These are phyloP conservation scores for Maudiozyma barnettii DNA, from an alignment of 805 yeast genomes.

Conservation along the genomic window DNA sequence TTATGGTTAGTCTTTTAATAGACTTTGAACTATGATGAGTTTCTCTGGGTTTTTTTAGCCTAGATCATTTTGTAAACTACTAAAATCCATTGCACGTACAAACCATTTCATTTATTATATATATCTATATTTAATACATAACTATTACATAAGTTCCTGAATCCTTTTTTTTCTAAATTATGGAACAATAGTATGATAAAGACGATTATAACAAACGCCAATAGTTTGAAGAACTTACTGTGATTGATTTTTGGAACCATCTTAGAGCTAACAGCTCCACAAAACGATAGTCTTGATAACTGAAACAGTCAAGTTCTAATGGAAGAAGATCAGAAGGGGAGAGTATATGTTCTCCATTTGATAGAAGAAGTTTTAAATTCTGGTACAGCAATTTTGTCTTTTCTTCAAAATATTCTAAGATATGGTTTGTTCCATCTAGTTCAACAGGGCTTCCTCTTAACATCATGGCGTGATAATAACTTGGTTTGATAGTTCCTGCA, in stretches of 20 bases:
- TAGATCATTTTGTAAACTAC: no score
- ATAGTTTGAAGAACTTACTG: conserved; percentile 2
- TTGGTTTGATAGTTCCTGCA: conserved; percentile 22
- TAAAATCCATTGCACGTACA: no score
- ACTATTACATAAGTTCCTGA: not conserved
- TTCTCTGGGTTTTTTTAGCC: no score
- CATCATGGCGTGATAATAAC: conserved; percentile 11
- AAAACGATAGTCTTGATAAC: conserved; percentile 23
- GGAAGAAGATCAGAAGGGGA: conserved; percentile 15
- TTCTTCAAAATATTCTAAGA: conserved; percentile 14
- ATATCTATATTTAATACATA: no score
- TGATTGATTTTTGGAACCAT: conserved; percentile 17
- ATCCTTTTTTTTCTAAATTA: not conserved
- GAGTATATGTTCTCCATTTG: conserved; percentile 9
- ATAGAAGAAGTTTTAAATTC: conserved; percentile 9
- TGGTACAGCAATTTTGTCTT: conserved; percentile 12
- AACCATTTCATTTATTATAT: no score
- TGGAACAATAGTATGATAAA: no score
- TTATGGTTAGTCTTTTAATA: conserved; percentile 36
- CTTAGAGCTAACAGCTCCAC: conserved; percentile 12
- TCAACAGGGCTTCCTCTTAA: not conserved
- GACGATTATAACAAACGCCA: not conserved
- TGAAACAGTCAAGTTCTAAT: conserved; percentile 27
- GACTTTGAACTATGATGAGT: no score
- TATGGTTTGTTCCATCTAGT: conserved; percentile 4